These are phyloP conservation scores for Ustilago bromivora DNA, from an alignment of 1,284 basidiomycete genomes.

Conservation along the genomic window DNA sequence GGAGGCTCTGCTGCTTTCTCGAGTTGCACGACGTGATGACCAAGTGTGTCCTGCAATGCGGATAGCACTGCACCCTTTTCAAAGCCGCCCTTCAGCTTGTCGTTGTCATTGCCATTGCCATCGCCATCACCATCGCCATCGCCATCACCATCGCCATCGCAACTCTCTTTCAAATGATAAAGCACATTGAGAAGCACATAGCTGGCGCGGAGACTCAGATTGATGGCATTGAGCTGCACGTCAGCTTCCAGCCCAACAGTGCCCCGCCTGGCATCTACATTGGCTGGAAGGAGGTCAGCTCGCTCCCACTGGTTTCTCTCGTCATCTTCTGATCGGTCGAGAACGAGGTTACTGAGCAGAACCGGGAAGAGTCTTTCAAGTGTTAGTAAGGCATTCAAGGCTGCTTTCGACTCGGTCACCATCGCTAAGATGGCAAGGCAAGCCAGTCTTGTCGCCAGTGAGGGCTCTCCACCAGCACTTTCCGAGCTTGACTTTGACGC, in stretches of 20 bases:
- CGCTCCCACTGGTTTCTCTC: conserved; percentile 30
- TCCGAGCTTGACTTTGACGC: background rate
- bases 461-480: conserved; percentile 23
- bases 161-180: conserved; percentile 5
- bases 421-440: conserved; percentile 33
- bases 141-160: background rate
- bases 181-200: conserved; percentile 37
- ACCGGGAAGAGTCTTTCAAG: conserved; percentile 31
- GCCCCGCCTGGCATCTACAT: background rate
- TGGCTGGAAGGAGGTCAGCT: conserved; percentile 22
- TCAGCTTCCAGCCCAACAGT: conserved; percentile 13
- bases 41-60: conserved; percentile 20
- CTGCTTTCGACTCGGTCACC: conserved; percentile 27
- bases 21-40: conserved; percentile 23
- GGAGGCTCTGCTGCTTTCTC: conserved; percentile 8
- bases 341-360: conserved; percentile 16
- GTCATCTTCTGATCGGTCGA: conserved; percentile 31
- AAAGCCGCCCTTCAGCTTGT: conserved; percentile 5
- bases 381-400: conserved; percentile 17
- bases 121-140: background rate
- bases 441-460: conserved; percentile 36
- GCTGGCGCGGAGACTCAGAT: conserved; percentile 33
- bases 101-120: too few species aligned
- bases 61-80: conserved; percentile 13
- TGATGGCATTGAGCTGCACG: conserved; percentile 34